A percentile compares a stretch with the other conserved stretches of the same genome.
Evolutionary conservation across 1,284 basidiomycete genomes (phyloP).

Genomic region (Sphagnurus paluster): DNA sequence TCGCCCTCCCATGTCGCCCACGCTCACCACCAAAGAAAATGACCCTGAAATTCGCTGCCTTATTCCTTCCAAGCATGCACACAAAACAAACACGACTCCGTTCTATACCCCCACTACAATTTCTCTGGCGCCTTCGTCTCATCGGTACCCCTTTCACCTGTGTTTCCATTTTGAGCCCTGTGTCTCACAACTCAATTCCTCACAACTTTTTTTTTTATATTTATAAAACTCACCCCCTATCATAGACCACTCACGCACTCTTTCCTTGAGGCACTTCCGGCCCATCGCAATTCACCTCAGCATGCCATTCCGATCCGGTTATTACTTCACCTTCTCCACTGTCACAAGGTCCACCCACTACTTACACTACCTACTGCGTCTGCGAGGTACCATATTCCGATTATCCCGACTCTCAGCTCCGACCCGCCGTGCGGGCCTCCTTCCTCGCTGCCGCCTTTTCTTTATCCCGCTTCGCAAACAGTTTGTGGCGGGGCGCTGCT

Average conservation of each 20-base stretch:
- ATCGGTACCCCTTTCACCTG: conserved; percentile 11
- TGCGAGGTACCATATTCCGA: conserved; percentile 13
- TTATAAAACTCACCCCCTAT: conserved; percentile 14
- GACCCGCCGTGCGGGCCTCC: conserved; percentile 23
- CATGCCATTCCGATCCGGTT: neutral
- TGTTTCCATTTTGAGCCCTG: conserved; percentile 12
- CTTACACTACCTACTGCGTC: conserved; percentile 9
- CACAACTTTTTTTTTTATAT: neutral
- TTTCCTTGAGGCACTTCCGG: conserved; percentile 1
- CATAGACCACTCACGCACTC: conserved; percentile 10
- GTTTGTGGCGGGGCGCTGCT: conserved; percentile 65
- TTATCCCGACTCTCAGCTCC: conserved; percentile 20
- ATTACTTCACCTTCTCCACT: conserved; percentile 2
- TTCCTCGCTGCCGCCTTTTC: conserved; percentile 30
- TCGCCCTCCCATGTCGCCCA: too few species aligned
- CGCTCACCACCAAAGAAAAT: conserved; percentile 3
- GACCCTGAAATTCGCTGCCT: conserved; percentile 8
- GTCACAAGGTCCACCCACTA: conserved; percentile 10
- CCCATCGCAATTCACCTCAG: too few species aligned
- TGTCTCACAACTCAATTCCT: conserved; percentile 19
- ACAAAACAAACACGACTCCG: too few species aligned
- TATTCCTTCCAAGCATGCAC: too few species aligned
- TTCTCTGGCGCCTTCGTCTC: too few species aligned
- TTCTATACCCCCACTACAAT: too few species aligned
- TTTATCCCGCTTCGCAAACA: conserved; percentile 77